phyloP scores from a whole-genome alignment of 345 rosid species.

The Gossypium longicalyx region DNA sequence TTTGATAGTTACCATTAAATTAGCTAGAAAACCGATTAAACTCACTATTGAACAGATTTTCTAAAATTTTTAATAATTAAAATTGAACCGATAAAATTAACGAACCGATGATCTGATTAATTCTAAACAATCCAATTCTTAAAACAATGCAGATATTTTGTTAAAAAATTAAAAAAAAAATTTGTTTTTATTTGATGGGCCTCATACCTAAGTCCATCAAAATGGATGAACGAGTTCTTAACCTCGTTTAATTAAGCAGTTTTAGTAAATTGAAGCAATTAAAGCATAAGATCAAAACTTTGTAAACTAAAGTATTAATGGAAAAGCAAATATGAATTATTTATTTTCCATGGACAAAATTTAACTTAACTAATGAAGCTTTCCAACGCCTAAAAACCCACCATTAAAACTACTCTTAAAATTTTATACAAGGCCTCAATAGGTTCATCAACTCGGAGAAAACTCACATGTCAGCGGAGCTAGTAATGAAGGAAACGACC shows the following conservation, averaged over 20 bases:
- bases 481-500: constrained; percentile 69
- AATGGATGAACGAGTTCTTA: too few species aligned
- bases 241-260: neutral
- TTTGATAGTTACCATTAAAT: too few species aligned
- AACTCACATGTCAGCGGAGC: constrained; percentile 3
- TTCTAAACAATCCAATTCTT: too few species aligned
- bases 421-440: neutral
- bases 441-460: neutral
- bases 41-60: too few species aligned
- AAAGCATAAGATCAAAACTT: constrained; percentile 20
- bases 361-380: neutral
- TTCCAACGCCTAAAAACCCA: neutral
- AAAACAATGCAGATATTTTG: too few species aligned
- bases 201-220: too few species aligned
- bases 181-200: too few species aligned
- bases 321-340: neutral
- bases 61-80: too few species aligned
- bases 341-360: neutral
- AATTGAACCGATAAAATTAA: too few species aligned
- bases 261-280: neutral
- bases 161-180: too few species aligned
- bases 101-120: too few species aligned
- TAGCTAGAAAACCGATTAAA: too few species aligned
- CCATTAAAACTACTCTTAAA: neutral
- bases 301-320: neutral